Base-by-base conservation (phyloP, 2,329 filamentous ascomycete genomes). In the Xylariaceae sp. region DNA sequence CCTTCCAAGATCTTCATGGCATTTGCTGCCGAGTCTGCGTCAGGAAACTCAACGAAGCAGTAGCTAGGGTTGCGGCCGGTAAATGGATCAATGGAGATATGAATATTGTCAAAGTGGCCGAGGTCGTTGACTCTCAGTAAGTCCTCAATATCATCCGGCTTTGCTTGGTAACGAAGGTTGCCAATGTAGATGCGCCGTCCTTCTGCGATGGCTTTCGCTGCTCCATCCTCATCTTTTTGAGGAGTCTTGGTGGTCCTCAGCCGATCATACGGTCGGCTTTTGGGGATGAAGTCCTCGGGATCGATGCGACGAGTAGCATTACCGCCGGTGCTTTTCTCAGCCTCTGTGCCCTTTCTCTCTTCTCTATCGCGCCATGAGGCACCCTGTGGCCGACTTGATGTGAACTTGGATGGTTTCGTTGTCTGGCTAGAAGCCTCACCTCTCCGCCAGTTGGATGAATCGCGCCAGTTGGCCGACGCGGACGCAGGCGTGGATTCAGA, bases 31-130 rank as follows among this genome's bases (percentile, higher is more conserved):
- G 82, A 75, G 23, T 82, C 81, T 39, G 77, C 77, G 40, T 76
- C 78, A 39, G 71, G 70, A 52, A 91, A 82, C 64, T 91, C 87
- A 39, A 90, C 82, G 62, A 91, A 91, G 73, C 87, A 91, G 72
- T 89, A 90, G 30, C 85, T 87, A 0, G 86, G 86, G 67, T 90
- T 91, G 37, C 86, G 78, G 33, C 80, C 82, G 24, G 81, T 87
- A 68, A 87, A 83, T 1, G 85, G 81, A 63, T 91, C 86, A 47
- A 87, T 78, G 1, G 85, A 85, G 62, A 91, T 86, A 67, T 87
- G 84, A 59, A 90, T 81, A 40, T 82, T 81, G 59, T 81, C 77
- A 51, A 72, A 72, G 11, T 68, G 59, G 3, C 58, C 67, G 13
- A 78, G 73, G 21, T 68, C 70, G 37, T 64, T 57, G 16, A 64